A percentile compares a stretch with the other conserved stretches of the same genome.
phyloP scores from a whole-genome alignment of 192 early-diverging fungal genomes.

The Rhizophagus sp. region DNA sequence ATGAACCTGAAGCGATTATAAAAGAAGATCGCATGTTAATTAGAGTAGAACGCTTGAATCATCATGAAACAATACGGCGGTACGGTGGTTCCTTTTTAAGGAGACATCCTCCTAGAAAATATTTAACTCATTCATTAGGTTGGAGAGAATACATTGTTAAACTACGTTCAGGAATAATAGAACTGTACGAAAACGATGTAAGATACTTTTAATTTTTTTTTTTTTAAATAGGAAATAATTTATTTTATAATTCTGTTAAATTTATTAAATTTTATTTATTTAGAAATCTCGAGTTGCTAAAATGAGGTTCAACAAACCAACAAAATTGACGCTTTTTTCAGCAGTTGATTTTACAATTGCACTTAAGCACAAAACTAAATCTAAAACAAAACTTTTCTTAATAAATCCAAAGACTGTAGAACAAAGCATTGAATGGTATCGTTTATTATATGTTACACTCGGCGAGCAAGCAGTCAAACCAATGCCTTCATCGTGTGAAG shows the following conservation, averaged over 20 bases:
- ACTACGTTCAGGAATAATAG: neutral
- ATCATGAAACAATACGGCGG: neutral
- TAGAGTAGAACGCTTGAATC: neutral
- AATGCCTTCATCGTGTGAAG: conserved; percentile 37
- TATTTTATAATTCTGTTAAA: neutral
- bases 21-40: conserved; percentile 20
- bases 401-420: conserved; percentile 35
- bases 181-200: conserved; percentile 12
- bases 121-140: neutral
- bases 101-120: neutral
- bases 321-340: conserved; percentile 33
- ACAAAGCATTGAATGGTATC: conserved; percentile 40
- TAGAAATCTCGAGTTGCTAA: conserved; percentile 36
- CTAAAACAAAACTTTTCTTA: conserved; percentile 34
- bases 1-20: neutral
- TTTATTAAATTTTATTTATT: neutral
- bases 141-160: conserved; percentile 29
- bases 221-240: neutral
- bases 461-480: conserved; percentile 19
- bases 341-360: conserved; percentile 41
- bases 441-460: conserved; percentile 35
- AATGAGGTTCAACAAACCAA: conserved; percentile 27
- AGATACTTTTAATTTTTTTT: neutral
- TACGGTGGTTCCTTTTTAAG: neutral
- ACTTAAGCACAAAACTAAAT: conserved; percentile 25